These are phyloP conservation scores for Baudoinia panamericana DNA, from an alignment of 495 filamentous ascomycete genomes.

Conservation along the genomic window DNA sequence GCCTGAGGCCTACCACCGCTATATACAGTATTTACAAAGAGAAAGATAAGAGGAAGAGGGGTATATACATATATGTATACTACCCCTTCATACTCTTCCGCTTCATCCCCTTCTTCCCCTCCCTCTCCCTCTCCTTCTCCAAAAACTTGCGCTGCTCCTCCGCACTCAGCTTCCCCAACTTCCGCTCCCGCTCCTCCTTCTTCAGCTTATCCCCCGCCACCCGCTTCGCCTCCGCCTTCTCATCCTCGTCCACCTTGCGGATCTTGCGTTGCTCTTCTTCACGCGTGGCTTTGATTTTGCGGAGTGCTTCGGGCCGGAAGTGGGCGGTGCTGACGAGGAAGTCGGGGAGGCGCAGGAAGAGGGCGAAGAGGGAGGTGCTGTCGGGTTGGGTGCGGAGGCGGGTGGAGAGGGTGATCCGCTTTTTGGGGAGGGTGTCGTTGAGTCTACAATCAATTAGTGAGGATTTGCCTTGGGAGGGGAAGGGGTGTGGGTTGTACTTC, in stretches of 20 bases:
- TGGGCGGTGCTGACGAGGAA: slow-evolving; percentile 59
- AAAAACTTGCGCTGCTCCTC: slow-evolving; percentile 93
- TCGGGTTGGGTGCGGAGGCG: slow-evolving; percentile 44
- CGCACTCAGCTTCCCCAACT: slow-evolving; percentile 69
- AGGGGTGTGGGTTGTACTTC: slow-evolving; percentile 52
- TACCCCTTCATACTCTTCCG: slow-evolving; percentile 12
- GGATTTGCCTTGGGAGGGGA: neutral
- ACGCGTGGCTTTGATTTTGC: slow-evolving; percentile 65
- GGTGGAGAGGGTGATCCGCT: slow-evolving; percentile 69
- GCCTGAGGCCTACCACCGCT: no score
- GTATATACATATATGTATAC: no score
- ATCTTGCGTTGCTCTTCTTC: slow-evolving; percentile 75
- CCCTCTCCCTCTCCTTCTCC: slow-evolving; percentile 80
- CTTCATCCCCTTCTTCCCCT: slow-evolving; percentile 41
- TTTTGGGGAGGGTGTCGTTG: slow-evolving; percentile 70
- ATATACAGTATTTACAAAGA: no score
- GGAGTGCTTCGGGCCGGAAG: slow-evolving; percentile 79
- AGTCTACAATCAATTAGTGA: slow-evolving; percentile 40
- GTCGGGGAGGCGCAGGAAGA: slow-evolving; percentile 77
- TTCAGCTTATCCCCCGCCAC: slow-evolving; percentile 67
- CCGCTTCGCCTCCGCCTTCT: slow-evolving; percentile 81
- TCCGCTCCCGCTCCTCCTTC: slow-evolving; percentile 82
- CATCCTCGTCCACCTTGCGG: slow-evolving; percentile 69
- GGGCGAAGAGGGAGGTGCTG: slow-evolving; percentile 51
- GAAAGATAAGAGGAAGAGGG: no score